These are phyloP conservation scores for Carex cristatella DNA, from an alignment of 176 grass and related monocot genomes.

Conservation along the genomic window DNA sequence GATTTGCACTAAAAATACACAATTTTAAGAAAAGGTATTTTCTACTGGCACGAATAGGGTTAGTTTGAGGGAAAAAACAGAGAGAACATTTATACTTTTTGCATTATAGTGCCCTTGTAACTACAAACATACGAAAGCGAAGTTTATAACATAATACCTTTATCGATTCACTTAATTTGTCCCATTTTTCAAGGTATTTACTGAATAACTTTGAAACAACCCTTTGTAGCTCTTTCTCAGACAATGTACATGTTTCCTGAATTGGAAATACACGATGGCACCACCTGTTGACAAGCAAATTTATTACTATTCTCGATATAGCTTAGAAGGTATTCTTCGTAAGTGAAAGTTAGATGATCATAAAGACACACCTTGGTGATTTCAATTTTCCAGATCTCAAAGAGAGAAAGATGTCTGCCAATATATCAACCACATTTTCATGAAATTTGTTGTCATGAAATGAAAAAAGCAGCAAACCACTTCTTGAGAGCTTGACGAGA, in stretches of 20 bases:
- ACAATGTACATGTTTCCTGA: slow-evolving; percentile 84
- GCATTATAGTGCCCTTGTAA: background rate
- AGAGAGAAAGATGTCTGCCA: slow-evolving; percentile 59
- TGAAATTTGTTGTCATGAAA: slow-evolving; percentile 46
- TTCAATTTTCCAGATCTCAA: slow-evolving; percentile 63
- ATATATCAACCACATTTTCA: slow-evolving; percentile 44
- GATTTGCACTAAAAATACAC: background rate
- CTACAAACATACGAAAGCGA: background rate
- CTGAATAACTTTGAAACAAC: slow-evolving; percentile 72
- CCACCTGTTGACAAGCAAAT: slow-evolving; percentile 58
- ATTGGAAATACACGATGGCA: slow-evolving; percentile 91
- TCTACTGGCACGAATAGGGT: background rate
- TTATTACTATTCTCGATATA: background rate
- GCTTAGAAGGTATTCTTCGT: background rate
- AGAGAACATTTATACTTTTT: background rate
- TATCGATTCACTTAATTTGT: slow-evolving; percentile 38
- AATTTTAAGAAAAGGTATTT: background rate
- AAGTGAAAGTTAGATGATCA: slow-evolving; percentile 4
- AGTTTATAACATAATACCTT: slow-evolving; percentile 40
- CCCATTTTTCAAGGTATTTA: slow-evolving; percentile 38
- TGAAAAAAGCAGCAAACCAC: slow-evolving; percentile 75
- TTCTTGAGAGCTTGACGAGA: slow-evolving; percentile 81
- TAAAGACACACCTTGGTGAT: slow-evolving; percentile 55
- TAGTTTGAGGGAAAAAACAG: too few species aligned
- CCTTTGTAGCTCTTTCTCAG: slow-evolving; percentile 52